Conservation (phyloP, 169 alveolate genomes). For the Plasmodium cynomolgi region DNA sequence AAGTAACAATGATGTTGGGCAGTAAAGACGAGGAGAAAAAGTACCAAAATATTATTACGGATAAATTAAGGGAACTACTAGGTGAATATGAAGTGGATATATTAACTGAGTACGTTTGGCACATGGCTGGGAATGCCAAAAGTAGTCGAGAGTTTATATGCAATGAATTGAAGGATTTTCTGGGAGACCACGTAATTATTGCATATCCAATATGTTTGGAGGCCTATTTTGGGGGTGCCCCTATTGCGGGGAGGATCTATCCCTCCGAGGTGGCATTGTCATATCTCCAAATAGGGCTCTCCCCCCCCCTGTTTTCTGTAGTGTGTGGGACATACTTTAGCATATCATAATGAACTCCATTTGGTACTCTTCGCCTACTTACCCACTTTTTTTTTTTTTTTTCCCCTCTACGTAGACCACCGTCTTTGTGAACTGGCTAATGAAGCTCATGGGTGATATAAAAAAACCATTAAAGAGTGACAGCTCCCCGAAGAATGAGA, state of each 20-base stretch:
- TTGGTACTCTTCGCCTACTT: background rate
- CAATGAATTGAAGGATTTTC: constrained; percentile 57
- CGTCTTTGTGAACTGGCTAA: constrained; percentile 51
- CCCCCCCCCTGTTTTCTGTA: background rate
- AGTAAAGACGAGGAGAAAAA: constrained; percentile 35
- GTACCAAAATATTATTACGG: constrained; percentile 57
- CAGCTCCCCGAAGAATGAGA: constrained; percentile 1
- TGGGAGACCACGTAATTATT: constrained; percentile 71
- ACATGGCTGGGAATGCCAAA: constrained; percentile 63
- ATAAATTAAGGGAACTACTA: constrained; percentile 47
- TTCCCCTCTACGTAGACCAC: constrained; percentile 6
- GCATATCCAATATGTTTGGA: background rate
- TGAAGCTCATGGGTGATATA: constrained; percentile 24
- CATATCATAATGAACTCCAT: background rate
- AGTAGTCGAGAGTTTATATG: constrained; percentile 46
- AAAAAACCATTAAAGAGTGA: constrained; percentile 31
- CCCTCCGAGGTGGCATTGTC: background rate
- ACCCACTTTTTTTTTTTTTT: background rate
- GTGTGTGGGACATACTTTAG: background rate
- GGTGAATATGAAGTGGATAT: constrained; percentile 75
- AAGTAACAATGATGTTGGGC: constrained; percentile 27
- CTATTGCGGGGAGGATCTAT: too few species aligned
- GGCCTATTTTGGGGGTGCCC: background rate
- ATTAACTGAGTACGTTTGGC: constrained; percentile 75
- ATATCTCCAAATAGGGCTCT: background rate